These are phyloP conservation scores for Solanum aculeatissimum DNA, from an alignment of 305 asterid genomes.

Conservation along the genomic window DNA sequence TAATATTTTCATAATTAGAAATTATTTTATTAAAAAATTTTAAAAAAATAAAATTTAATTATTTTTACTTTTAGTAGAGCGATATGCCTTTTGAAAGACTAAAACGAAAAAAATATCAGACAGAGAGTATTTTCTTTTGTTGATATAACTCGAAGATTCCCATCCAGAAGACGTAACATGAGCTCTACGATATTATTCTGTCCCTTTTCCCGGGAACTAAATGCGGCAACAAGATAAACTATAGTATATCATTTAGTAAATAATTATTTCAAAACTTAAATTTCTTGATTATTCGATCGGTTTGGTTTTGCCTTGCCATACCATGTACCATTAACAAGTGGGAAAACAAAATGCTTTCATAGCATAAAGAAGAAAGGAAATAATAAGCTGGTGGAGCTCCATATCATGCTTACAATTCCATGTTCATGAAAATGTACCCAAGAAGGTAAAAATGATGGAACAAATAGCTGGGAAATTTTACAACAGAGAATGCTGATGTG, in stretches of 20 bases:
- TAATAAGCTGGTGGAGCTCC: background rate
- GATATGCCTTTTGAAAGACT: too few relatives aligned
- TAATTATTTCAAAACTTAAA: background rate
- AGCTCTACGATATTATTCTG: too few relatives aligned
- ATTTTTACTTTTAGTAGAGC: too few relatives aligned
- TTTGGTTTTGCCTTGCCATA: background rate
- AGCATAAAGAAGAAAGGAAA: background rate
- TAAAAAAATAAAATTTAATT: too few relatives aligned
- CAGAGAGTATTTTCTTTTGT: too few relatives aligned
- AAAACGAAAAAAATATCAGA: too few relatives aligned
- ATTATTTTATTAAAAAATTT: too few relatives aligned
- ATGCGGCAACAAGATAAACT: too few relatives aligned
- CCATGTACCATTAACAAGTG: background rate
- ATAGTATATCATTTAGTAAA: background rate
- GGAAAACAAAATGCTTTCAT: background rate
- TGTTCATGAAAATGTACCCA: background rate
- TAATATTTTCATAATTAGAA: too few relatives aligned
- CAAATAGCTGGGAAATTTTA: slow-evolving; percentile 4
- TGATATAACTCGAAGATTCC: too few relatives aligned
- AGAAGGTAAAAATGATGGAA: background rate
- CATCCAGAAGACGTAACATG: too few relatives aligned
- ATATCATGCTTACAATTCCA: background rate
- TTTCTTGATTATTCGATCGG: background rate
- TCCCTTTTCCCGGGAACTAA: too few relatives aligned
- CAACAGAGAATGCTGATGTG: background rate